These are phyloP conservation scores for Aureobasidium musti DNA, from an alignment of 2,329 filamentous ascomycete species.

Conservation along the genomic window DNA sequence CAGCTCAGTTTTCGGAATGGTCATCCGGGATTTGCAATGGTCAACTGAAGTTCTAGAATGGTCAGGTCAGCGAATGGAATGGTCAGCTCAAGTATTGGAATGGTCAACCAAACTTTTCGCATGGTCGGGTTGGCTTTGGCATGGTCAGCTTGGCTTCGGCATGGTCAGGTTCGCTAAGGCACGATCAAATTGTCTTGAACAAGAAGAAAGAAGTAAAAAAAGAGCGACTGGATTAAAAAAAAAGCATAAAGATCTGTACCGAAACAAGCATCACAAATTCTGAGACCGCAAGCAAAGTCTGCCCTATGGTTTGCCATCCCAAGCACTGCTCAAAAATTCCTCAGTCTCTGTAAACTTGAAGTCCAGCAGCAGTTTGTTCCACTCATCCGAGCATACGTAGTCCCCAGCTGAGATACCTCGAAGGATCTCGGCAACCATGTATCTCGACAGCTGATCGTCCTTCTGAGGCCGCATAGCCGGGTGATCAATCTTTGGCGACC, in stretches of 20 bases:
- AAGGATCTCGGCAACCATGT: not conserved
- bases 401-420: not conserved
- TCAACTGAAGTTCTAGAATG: too few species aligned
- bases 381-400: not conserved
- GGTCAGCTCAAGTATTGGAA: not conserved
- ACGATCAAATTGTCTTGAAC: not conserved
- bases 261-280: too few species aligned
- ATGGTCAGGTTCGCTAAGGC: too few species aligned
- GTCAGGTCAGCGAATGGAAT: too few species aligned
- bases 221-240: too few species aligned
- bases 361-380: conserved; percentile 9
- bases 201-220: too few species aligned
- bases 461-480: not conserved
- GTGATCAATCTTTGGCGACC: not conserved
- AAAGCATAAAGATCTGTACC: too few species aligned
- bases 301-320: not conserved
- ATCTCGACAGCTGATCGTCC: not conserved
- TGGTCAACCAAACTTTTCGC: not conserved
- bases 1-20: not conserved
- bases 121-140: not conserved
- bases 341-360: not conserved
- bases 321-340: not conserved
- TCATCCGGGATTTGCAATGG: too few species aligned
- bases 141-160: not conserved
- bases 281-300: too few species aligned